These are phyloP conservation scores for Ustilago bromivora DNA, from an alignment of 1,284 basidiomycete genomes.

Conservation along the genomic window DNA sequence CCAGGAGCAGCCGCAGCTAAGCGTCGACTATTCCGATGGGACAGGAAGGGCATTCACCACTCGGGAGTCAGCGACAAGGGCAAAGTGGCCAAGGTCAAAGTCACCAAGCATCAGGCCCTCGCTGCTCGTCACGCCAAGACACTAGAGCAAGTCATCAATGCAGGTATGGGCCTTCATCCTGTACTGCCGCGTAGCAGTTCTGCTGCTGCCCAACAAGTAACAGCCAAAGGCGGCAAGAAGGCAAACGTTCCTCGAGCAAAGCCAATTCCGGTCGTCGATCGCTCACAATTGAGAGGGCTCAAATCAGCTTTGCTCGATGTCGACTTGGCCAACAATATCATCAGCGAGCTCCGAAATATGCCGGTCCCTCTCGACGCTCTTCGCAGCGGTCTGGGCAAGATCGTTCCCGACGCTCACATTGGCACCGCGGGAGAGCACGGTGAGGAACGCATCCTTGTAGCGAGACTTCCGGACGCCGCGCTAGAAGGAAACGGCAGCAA, in stretches of 20 bases:
- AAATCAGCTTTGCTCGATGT: conserved; percentile 59
- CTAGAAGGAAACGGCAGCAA: conserved; percentile 17
- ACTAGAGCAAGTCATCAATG: conserved; percentile 62
- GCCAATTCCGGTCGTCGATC: conserved; percentile 31
- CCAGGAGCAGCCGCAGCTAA: conserved; percentile 39
- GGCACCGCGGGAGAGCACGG: conserved; percentile 52
- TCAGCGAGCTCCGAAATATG: conserved; percentile 58
- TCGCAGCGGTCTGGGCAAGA: conserved; percentile 24
- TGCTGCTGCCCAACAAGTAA: conserved; percentile 2
- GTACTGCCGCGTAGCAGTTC: conserved; percentile 30
- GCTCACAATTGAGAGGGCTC: conserved; percentile 53
- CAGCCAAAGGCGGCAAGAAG: conserved; percentile 30
- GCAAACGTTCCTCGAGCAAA: conserved; percentile 29
- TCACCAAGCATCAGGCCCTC: conserved; percentile 50
- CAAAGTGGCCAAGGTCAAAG: conserved; percentile 49
- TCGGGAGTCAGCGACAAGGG: conserved; percentile 24
- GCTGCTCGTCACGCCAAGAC: conserved; percentile 62
- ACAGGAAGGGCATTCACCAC: conserved; percentile 44
- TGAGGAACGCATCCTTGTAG: conserved; percentile 40
- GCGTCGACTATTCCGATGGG: conserved; percentile 47
- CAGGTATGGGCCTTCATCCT: conserved; percentile 52
- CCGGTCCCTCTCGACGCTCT: conserved; percentile 42
- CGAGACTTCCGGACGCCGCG: conserved; percentile 24
- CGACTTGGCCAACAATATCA: conserved; percentile 59
- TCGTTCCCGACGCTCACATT: conserved; percentile 28